A percentile compares a stretch with the other conserved stretches of the same genome.
Conservation (phyloP, 441 rosid genomes). For the Erodium moschatum region DNA sequence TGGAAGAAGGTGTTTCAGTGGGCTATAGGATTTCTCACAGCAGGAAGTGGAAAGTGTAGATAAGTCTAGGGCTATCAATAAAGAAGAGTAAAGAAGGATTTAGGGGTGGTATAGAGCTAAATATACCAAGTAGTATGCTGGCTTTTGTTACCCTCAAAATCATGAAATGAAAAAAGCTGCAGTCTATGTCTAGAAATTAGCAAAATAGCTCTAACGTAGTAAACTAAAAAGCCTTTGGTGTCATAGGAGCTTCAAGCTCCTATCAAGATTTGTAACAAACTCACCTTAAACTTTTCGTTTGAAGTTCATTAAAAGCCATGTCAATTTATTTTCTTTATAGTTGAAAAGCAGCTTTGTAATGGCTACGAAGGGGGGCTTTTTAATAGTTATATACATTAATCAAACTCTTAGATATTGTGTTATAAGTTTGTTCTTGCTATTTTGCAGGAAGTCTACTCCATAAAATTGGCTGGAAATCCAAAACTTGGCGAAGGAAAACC, state of each 20-base stretch:
- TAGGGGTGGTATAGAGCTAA: not conserved
- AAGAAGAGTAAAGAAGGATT: too few species aligned
- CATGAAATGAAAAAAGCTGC: not conserved
- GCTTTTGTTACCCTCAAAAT: not conserved
- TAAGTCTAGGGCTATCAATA: not conserved
- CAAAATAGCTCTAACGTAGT: not conserved
- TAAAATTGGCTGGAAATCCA: constrained; percentile 93
- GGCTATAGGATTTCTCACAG: not conserved
- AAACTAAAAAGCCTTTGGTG: not conserved
- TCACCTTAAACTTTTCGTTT: not conserved
- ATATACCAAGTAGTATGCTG: not conserved
- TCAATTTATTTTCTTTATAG: not conserved
- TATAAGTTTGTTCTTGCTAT: not conserved
- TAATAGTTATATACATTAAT: not conserved
- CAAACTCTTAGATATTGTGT: too few species aligned
- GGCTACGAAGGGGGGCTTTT: not conserved
- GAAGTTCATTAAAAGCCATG: not conserved
- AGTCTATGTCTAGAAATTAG: not conserved
- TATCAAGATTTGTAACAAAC: not conserved
- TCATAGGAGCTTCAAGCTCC: too few species aligned
- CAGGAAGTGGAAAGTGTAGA: not conserved
- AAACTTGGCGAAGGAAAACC: constrained; percentile 99
- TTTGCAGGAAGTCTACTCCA: constrained; percentile 81
- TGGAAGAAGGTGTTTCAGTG: too few species aligned
- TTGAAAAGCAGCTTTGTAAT: not conserved